Evolutionary conservation across 352 stramenopile genomes (phyloP), one percentile per base, ranked within the genome.

Genomic region (Phytophthora tentaculata): DNA sequence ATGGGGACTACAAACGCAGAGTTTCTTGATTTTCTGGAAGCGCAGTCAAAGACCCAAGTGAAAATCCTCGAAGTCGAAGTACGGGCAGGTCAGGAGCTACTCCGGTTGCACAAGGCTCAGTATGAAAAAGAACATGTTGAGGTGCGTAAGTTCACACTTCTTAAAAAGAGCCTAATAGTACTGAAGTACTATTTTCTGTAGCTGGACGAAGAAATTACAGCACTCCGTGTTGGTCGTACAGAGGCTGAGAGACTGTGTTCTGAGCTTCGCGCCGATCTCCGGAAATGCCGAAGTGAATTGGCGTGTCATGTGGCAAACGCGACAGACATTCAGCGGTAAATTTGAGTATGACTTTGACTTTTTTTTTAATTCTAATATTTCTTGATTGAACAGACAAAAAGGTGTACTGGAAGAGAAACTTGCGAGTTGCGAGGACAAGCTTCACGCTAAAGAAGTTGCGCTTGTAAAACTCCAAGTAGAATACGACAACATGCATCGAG

Each of bases 61-160:
- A 84, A 77, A 61, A 80, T 91, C 29, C 72, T 91, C 3, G 75
- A 91, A 53, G 77, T 84, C 17, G 83, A 91, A 59, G 56, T 91
- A 3, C 76, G 79, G 8, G 83, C 83, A 3, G 80, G 83, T 0
- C 77, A 89, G 56, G 83, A 91, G 14, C 69, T 91, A 14, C 64
- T 89, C 12, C 79, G 83, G 0, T 48, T 91, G 8, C 80, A 88
- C 45, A 87, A 85, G 47, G 56, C 67, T 0, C 81, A 91, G 19
- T 73, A 84, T 20, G 69, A 86, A 26, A 83, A 81, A 63, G 83
- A 91, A 20, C 53, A 78, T 2, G 23, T 48, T 1, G 71, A 83
- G 67, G 80, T 88, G 52, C 9, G 61, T 56, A 8, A 24, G 35
- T 19, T 44, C 0, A 22, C 14, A 43, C 28, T 32, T 32, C 28